A percentile compares a stretch with the other conserved stretches of the same genome.
Evolutionary conservation across 768 basidiomycete genomes (phyloP).

Genomic region (Trametes sanguinea): DNA sequence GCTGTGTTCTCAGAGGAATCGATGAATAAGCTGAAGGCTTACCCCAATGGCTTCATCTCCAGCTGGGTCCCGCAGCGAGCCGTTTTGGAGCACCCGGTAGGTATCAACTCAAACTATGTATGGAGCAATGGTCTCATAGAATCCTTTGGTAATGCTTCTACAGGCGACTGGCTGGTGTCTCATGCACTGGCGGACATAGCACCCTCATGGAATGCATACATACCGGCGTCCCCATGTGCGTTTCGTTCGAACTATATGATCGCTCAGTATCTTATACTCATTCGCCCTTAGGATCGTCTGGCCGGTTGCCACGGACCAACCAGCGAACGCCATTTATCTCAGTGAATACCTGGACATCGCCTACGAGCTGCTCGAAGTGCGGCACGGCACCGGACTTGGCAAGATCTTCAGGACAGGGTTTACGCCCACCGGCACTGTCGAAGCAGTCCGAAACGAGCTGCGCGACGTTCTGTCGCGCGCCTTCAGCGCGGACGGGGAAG

Average conservation of each 20-base stretch:
- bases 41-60: background rate
- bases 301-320: constrained; percentile 31
- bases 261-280: background rate
- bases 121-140: background rate
- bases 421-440: constrained; percentile 25
- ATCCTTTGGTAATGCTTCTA: too few species aligned
- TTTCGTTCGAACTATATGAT: too few species aligned
- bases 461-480: constrained; percentile 23
- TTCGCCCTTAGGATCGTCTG: constrained; percentile 8
- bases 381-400: constrained; percentile 14
- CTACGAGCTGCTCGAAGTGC: constrained; percentile 32
- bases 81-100: background rate
- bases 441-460: constrained; percentile 26
- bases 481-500: constrained; percentile 27
- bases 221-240: constrained; percentile 15
- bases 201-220: constrained; percentile 6
- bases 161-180: constrained; percentile 13
- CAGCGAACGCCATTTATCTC: constrained; percentile 24
- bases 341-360: constrained; percentile 25
- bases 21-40: background rate
- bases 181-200: constrained; percentile 15
- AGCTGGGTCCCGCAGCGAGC: constrained; percentile 9
- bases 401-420: constrained; percentile 7
- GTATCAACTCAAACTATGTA: background rate
- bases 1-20: background rate